Evolutionary conservation across 1,284 basidiomycete species (phyloP).

Genomic region (Ceratobasidium sp.): DNA sequence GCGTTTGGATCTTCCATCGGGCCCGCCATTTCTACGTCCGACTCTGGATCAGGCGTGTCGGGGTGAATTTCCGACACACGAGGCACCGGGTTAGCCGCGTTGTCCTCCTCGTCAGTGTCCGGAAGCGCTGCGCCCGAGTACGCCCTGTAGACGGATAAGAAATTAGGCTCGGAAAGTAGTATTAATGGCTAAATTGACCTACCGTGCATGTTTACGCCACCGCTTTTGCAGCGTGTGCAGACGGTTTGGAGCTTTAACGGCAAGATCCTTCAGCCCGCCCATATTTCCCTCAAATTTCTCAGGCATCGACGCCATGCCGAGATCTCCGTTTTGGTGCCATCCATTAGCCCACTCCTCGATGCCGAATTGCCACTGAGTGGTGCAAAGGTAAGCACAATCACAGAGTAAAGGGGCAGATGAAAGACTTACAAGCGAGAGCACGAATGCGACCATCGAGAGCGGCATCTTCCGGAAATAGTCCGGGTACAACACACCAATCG

Average conservation of each 20-base stretch:
- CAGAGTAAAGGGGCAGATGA: background rate
- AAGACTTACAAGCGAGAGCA: conserved; percentile 5
- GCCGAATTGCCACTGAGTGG: background rate
- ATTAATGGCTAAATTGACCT: background rate
- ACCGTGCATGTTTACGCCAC: conserved; percentile 5
- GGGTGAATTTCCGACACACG: conserved; percentile 6
- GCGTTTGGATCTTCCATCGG: background rate
- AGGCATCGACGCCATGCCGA: conserved; percentile 7
- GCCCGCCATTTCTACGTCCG: background rate
- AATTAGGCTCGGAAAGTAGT: background rate
- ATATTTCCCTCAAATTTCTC: conserved; percentile 17
- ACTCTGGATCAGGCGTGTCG: background rate
- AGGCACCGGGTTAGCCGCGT: no score
- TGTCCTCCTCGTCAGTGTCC: background rate
- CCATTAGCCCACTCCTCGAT: conserved; percentile 31
- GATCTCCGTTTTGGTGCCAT: background rate
- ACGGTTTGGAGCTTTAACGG: background rate
- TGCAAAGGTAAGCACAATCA: background rate
- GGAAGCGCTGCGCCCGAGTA: background rate
- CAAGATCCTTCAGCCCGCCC: background rate
- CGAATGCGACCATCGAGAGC: conserved; percentile 1
- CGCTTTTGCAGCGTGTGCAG: background rate
- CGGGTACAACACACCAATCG: conserved; percentile 3
- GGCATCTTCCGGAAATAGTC: conserved; percentile 25
- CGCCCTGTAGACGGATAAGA: background rate